These are phyloP conservation scores for Parathielavia hyrcaniae DNA, from an alignment of 495 filamentous ascomycete species.

Conservation along the genomic window DNA sequence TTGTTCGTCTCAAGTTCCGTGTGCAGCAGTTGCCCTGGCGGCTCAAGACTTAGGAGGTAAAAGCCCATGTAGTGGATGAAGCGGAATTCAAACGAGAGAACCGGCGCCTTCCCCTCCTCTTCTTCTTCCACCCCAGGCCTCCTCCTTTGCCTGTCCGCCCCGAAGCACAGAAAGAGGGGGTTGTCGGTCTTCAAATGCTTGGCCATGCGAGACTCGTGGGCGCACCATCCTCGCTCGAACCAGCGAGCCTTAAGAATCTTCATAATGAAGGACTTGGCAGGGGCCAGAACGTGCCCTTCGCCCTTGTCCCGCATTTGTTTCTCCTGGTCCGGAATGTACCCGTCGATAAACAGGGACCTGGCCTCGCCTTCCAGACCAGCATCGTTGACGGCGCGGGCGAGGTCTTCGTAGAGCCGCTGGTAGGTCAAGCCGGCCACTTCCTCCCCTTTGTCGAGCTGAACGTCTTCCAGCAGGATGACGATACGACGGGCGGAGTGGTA, in stretches of 20 bases:
- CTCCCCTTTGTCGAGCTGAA: conserved; percentile 19
- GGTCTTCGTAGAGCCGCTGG: conserved; percentile 15
- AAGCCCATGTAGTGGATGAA: conserved; percentile 19
- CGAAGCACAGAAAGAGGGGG: conserved; percentile 26
- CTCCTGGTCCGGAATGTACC: conserved; percentile 15
- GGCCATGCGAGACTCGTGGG: conserved; percentile 24
- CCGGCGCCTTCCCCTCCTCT: too few species aligned
- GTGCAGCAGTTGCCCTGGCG: neutral
- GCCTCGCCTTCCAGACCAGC: conserved; percentile 10
- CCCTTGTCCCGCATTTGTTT: neutral
- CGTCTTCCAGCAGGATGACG: conserved; percentile 25
- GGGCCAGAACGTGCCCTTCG: neutral
- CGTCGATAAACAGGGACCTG: conserved; percentile 12
- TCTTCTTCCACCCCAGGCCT: too few species aligned
- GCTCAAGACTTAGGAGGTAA: conserved; percentile 4
- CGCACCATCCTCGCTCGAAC: conserved; percentile 28
- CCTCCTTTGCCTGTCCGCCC: conserved; percentile 4
- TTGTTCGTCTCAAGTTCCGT: neutral
- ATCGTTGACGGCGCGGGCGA: conserved; percentile 3
- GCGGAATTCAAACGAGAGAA: conserved; percentile 25
- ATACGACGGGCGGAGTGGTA: conserved; percentile 24
- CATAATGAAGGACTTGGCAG: conserved; percentile 10
- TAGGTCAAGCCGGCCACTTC: conserved; percentile 19
- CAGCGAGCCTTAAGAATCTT: conserved; percentile 24
- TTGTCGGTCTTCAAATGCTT: conserved; percentile 18